Conservation (phyloP, 768 basidiomycete species). For the Tricholoma hemisulphureum region DNA sequence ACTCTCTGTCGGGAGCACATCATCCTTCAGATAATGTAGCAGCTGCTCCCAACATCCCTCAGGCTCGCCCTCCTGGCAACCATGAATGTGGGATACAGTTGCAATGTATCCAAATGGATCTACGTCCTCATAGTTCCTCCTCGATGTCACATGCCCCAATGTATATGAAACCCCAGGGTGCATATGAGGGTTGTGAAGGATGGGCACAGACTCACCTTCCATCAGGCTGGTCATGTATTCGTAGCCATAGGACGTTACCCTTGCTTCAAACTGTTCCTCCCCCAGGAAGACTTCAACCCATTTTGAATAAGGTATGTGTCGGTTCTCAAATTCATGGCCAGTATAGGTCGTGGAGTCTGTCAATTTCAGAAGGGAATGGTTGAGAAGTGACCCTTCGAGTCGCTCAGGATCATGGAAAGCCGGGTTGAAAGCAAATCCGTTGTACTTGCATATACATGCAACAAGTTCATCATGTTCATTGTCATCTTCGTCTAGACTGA, state of each 20-base stretch:
- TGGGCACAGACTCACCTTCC: background rate
- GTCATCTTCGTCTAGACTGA: background rate
- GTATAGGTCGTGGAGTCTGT: conserved; percentile 1
- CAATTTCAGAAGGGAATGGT: background rate
- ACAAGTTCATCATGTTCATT: background rate
- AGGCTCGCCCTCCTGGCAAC: no score
- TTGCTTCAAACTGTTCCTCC: conserved; percentile 24
- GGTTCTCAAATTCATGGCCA: conserved; percentile 2
- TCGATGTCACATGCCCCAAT: no score
- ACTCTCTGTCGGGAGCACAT: background rate
- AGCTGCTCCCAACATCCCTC: conserved; percentile 22
- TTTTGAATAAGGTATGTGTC: conserved; percentile 12
- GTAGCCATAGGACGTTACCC: conserved; percentile 16
- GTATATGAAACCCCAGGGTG: no score
- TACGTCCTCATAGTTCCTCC: background rate
- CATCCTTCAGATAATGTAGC: background rate
- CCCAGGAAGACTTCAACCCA: conserved; percentile 1
- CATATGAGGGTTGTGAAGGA: no score
- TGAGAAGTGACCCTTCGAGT: background rate
- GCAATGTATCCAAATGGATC: no score
- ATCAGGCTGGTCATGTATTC: conserved; percentile 17
- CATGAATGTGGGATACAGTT: no score
- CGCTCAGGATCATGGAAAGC: background rate
- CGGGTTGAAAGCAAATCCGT: background rate
- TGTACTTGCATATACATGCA: background rate